A percentile compares a stretch with the other conserved stretches of the same genome.
phyloP scores from a whole-genome alignment of 805 yeast genomes.

The Brettanomyces custersianus region DNA sequence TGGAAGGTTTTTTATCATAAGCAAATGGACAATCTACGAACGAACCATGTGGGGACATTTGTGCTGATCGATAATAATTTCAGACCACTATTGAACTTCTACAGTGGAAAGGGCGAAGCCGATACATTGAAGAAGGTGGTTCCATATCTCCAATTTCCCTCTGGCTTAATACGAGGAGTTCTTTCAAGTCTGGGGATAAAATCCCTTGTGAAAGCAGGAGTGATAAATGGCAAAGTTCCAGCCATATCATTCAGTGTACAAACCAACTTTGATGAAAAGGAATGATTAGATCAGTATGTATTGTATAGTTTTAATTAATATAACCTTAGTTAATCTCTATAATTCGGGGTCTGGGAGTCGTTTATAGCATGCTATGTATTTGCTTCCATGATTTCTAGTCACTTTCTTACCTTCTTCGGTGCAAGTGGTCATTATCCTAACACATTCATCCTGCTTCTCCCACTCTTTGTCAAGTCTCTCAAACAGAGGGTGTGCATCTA shows the following conservation, averaged over 20 bases:
- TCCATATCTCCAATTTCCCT: constrained; percentile 58
- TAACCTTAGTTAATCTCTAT: constrained; percentile 3
- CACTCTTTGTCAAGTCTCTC: constrained; percentile 71
- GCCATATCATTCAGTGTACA: constrained; percentile 67
- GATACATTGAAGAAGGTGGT: constrained; percentile 37
- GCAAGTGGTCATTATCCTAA: constrained; percentile 76
- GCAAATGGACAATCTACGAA: constrained; percentile 85
- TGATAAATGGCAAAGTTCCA: constrained; percentile 42
- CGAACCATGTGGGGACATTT: constrained; percentile 83
- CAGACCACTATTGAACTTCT: constrained; percentile 43
- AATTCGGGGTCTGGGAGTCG: constrained; percentile 54
- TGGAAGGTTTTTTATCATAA: constrained; percentile 77
- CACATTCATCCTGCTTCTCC: constrained; percentile 77
- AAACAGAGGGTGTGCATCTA: constrained; percentile 86
- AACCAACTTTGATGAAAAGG: constrained; percentile 25
- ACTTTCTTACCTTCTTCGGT: constrained; percentile 99
- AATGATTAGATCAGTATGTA: too few species aligned
- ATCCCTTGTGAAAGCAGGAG: constrained; percentile 57
- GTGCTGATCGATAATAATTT: constrained; percentile 67
- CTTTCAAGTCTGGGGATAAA: constrained; percentile 61
- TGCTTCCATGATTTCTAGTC: constrained; percentile 77
- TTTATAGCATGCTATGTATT: constrained; percentile 81
- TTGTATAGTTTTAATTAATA: too few species aligned
- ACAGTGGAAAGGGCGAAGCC: constrained; percentile 32
- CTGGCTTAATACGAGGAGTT: constrained; percentile 70